Conservation (phyloP, 352 stramenopile species). For the Globisporangium cystogenes region DNA sequence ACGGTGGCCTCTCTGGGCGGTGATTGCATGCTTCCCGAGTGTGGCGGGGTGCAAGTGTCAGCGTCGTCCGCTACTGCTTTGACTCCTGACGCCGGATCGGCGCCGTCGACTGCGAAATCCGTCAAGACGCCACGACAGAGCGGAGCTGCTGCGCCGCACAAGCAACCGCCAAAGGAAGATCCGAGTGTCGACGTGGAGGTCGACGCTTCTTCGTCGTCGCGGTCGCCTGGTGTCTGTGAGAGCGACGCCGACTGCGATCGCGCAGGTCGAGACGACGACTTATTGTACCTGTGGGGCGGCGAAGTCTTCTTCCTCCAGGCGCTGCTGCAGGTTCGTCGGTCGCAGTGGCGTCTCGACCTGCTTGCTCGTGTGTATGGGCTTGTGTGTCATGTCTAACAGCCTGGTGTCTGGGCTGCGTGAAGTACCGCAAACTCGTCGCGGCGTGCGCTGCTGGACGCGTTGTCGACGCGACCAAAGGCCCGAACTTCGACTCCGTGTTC, state of each 20-base stretch:
- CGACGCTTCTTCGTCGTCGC: not conserved
- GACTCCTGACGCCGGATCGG: not conserved
- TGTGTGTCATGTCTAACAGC: too few relatives aligned
- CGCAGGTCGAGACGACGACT: conserved; percentile 49
- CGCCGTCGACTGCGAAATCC: conserved; percentile 22
- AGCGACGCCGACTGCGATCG: conserved; percentile 5
- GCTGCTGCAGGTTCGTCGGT: conserved; percentile 28
- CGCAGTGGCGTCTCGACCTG: not conserved
- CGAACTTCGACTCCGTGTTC: conserved; percentile 34
- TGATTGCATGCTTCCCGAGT: conserved; percentile 25
- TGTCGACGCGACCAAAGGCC: conserved; percentile 23
- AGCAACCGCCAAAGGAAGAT: conserved; percentile 8
- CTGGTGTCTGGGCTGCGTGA: not conserved
- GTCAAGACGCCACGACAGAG: conserved; percentile 22
- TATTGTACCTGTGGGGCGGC: conserved; percentile 52
- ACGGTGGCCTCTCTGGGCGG: conserved; percentile 24
- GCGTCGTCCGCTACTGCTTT: not conserved
- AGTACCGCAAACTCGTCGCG: conserved; percentile 32
- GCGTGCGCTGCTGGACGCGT: conserved; percentile 8
- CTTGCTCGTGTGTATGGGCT: not conserved
- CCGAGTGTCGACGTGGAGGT: not conserved
- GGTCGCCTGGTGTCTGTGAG: not conserved
- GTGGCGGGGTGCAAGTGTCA: not conserved
- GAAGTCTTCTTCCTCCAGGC: conserved; percentile 61
- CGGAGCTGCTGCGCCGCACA: not conserved